Base-by-base conservation (phyloP, 352 stramenopile genomes). In the Sclerospora graminicola region DNA sequence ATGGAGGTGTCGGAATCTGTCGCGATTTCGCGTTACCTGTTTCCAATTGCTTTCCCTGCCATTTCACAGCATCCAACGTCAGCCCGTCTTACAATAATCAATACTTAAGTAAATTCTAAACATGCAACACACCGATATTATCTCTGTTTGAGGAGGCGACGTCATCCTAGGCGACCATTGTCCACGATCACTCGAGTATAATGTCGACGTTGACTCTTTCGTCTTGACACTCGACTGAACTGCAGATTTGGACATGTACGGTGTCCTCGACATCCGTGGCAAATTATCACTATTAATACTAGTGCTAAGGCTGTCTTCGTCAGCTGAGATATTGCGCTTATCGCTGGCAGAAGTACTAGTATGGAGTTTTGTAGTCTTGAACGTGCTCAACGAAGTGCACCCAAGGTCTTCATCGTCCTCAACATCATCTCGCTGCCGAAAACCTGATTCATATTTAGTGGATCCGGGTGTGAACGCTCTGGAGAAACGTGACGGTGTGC, bases 351-450 rank as follows among this genome's bases (percentile, higher is more conserved):
- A 43, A 1, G 62, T 54, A n/a, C n/a, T n/a, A n/a, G n/a, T n/a
- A n/a, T 57, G 50, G 13, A 68, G 54, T 8, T 67, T 52, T 32
- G 73, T 86, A 9, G 77, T 89, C 61, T 84, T 83, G 58, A 89
- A 86, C 4, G 54, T 69, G 45, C 82, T 54, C 26, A 82, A 67
- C 11, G 67, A 74, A 13, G 61, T 35, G 8, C 68, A 57, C 4
- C 32, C 37, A 5, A 69, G 33, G 11, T 69, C 61, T 2, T 63
- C 56, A 8, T 63, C 46, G 15, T 54, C 44, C 6, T 40, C 36
- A 24, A 19, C 19, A 14, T 26, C 6, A 4, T 57, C 36, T n/a
- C 41, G n/a, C 7, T 68, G 53, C 6, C 38, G 34, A 13, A 29
- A 13, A 8, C 37, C 5, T 11, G 40, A 9, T 20, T 47, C 23